Percentiles rank a stretch among this genome's conserved stretches.
These are phyloP conservation scores for Microcos paniculata DNA, from an alignment of 345 rosid species.

Conservation along the genomic window DNA sequence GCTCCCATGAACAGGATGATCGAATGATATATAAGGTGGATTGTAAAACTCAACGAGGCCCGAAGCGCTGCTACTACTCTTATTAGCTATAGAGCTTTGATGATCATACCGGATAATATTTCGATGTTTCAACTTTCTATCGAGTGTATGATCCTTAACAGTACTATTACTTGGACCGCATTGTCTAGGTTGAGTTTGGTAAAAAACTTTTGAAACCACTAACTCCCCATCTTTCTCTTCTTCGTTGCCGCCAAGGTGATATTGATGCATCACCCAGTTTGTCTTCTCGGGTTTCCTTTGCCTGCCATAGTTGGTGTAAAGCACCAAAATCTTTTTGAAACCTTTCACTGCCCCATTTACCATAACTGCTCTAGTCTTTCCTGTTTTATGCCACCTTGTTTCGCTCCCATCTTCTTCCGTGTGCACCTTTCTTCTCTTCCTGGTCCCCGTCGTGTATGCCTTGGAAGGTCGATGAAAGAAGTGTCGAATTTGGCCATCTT, in stretches of 20 bases:
- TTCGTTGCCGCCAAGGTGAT: constrained; percentile 75
- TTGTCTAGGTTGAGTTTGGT: constrained; percentile 90
- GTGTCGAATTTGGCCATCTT: constrained; percentile 84
- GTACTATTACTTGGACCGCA: constrained; percentile 34
- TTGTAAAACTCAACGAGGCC: constrained; percentile 32
- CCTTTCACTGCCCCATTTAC: constrained; percentile 51
- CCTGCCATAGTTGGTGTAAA: constrained; percentile 86
- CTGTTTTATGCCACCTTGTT: constrained; percentile 97
- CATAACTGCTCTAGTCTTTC: constrained; percentile 74
- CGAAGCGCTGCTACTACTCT: neutral
- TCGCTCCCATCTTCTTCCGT: constrained; percentile 71
- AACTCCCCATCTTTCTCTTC: constrained; percentile 92
- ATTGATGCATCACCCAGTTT: constrained; percentile 98
- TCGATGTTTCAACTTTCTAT: constrained; percentile 16
- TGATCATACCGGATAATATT: constrained; percentile 6
- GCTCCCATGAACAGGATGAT: constrained; percentile 19
- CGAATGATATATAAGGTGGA: constrained; percentile 24
- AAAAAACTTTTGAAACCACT: constrained; percentile 83
- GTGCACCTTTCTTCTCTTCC: constrained; percentile 81
- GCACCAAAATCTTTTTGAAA: constrained; percentile 84
- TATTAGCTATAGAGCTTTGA: constrained; percentile 2
- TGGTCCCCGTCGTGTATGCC: constrained; percentile 91
- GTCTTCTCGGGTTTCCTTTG: constrained; percentile 88
- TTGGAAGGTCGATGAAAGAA: constrained; percentile 92
- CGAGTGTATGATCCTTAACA: constrained; percentile 24